These are phyloP conservation scores for Globisporangium okanoganense DNA, from an alignment of 352 stramenopile genomes.

Conservation along the genomic window DNA sequence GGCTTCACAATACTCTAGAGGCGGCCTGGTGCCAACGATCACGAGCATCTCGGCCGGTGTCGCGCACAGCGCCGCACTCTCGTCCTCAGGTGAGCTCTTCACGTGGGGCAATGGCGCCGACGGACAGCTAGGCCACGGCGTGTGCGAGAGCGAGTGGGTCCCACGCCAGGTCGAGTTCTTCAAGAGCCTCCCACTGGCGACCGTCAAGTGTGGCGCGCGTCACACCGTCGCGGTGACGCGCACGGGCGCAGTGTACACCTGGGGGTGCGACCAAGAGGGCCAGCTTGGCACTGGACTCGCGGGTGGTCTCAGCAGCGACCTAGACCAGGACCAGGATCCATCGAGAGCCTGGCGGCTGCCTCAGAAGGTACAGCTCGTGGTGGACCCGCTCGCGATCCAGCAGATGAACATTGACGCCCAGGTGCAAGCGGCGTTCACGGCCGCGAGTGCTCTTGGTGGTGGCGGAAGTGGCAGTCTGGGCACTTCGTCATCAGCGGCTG, in stretches of 20 bases:
- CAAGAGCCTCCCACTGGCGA: constrained; percentile 23
- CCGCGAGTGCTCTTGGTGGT: neutral
- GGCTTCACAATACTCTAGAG: neutral
- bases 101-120: constrained; percentile 61
- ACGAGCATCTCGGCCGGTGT: constrained; percentile 36
- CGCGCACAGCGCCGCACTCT: constrained; percentile 49
- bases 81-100: constrained; percentile 48
- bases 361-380: constrained; percentile 18
- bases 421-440: constrained; percentile 7
- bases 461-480: neutral
- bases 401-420: constrained; percentile 29
- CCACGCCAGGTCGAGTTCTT: constrained; percentile 53
- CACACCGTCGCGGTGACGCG: constrained; percentile 53
- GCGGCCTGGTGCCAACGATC: constrained; percentile 26
- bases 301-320: too few species aligned
- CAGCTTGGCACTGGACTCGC: constrained; percentile 35
- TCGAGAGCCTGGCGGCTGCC: neutral
- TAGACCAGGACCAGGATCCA: neutral
- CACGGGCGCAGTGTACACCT: constrained; percentile 49
- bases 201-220: constrained; percentile 30
- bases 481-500: neutral
- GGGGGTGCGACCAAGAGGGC: constrained; percentile 44
- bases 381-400: constrained; percentile 21
- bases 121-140: constrained; percentile 53
- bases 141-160: constrained; percentile 50